Conservation (phyloP, 2,329 filamentous ascomycete genomes). For the Botrytis fabae region DNA sequence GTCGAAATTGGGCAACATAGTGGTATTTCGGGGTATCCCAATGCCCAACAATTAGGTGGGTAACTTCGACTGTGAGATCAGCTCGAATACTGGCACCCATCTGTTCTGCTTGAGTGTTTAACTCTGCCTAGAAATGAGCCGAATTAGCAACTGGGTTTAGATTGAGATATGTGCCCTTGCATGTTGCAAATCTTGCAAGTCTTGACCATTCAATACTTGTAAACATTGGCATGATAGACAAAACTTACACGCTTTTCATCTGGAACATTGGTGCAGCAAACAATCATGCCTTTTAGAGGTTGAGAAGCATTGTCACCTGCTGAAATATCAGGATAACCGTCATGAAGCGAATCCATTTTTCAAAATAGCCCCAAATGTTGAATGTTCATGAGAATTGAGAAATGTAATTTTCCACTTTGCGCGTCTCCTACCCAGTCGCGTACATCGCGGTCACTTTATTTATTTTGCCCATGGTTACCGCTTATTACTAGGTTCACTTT, state of each 20-base stretch:
- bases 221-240: constrained; percentile 2
- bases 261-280: constrained; percentile 86
- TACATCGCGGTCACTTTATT: background rate
- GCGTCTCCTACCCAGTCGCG: constrained; percentile 9
- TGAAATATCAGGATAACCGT: background rate
- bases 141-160: constrained; percentile 12
- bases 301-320: constrained; percentile 28
- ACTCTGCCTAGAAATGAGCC: constrained; percentile 46
- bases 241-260: constrained; percentile 72
- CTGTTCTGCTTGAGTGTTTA: constrained; percentile 66
- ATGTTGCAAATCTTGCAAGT: background rate
- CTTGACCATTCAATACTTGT: background rate
- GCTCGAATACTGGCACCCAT: constrained; percentile 87
- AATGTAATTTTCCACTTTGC: constrained; percentile 19
- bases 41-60: constrained; percentile 88
- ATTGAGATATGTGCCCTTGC: background rate
- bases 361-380: background rate
- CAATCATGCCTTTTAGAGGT: constrained; percentile 67
- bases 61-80: constrained; percentile 93
- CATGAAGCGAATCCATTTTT: constrained; percentile 8
- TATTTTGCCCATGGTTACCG: constrained; percentile 18
- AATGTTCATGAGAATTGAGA: constrained; percentile 13
- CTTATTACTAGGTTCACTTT: background rate
- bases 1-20: constrained; percentile 86
- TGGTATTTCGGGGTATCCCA: constrained; percentile 91